A percentile compares a stretch with the other conserved stretches of the same genome.
These are phyloP conservation scores for Phytophthora cryptogea DNA, from an alignment of 352 stramenopile genomes.

Conservation along the genomic window DNA sequence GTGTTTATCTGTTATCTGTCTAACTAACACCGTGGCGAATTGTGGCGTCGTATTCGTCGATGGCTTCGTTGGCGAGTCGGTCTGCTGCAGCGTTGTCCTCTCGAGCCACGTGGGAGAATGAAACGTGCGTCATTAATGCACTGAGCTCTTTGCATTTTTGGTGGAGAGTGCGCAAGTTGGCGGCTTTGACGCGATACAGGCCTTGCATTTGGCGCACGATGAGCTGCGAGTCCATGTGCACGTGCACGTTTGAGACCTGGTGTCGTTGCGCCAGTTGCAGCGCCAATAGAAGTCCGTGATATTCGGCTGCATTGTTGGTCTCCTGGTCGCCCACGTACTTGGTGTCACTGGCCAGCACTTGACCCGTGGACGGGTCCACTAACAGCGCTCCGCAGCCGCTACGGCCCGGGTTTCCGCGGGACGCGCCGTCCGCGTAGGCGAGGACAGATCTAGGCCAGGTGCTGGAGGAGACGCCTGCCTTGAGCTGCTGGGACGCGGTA, in stretches of 20 bases:
- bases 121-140: conserved; percentile 35
- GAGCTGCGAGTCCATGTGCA: conserved; percentile 84
- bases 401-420: conserved; percentile 69
- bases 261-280: conserved; percentile 56
- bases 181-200: conserved; percentile 71
- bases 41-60: conserved; percentile 43
- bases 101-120: conserved; percentile 57
- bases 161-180: conserved; percentile 53
- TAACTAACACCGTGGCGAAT: not conserved
- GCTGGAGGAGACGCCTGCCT: not conserved
- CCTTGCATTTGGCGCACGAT: conserved; percentile 79
- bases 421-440: conserved; percentile 70
- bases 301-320: conserved; percentile 81
- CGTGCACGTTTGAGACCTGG: conserved; percentile 37
- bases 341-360: conserved; percentile 46
- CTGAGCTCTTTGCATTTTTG: conserved; percentile 46
- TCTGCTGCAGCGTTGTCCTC: conserved; percentile 60
- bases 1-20: not conserved
- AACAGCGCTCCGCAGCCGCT: conserved; percentile 69
- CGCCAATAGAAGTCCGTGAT: conserved; percentile 64
- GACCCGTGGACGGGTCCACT: conserved; percentile 39
- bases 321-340: conserved; percentile 62
- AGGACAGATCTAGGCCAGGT: conserved; percentile 18
- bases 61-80: conserved; percentile 67
- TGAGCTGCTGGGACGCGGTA: conserved; percentile 3